phyloP scores from a whole-genome alignment of 2,329 filamentous ascomycete species.

The Penicillium brevicompactum region DNA sequence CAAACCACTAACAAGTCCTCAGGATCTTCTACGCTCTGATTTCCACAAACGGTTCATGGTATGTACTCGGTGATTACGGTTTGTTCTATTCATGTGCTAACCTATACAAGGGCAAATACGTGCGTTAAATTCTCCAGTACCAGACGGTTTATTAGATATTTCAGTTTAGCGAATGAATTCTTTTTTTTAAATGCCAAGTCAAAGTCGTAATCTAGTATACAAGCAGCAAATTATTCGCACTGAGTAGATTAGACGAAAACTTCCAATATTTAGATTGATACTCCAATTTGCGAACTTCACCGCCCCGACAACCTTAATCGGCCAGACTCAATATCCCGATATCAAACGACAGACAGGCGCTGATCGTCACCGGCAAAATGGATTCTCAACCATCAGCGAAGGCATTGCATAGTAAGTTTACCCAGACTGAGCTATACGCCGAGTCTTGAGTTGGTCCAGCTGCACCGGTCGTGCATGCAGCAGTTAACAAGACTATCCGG shows the following conservation, averaged over 20 bases:
- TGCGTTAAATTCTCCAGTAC: neutral
- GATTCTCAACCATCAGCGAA: slow-evolving; percentile 35
- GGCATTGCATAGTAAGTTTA: slow-evolving; percentile 30
- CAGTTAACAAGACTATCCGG: neutral
- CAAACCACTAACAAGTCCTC: slow-evolving; percentile 17
- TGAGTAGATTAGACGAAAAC: neutral
- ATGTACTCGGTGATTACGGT: slow-evolving; percentile 16
- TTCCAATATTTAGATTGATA: too few species aligned
- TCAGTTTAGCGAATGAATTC: slow-evolving; percentile 4
- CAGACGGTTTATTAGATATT: neutral
- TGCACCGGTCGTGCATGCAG: neutral
- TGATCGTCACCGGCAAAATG: slow-evolving; percentile 24
- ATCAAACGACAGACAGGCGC: neutral
- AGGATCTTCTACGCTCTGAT: slow-evolving; percentile 88
- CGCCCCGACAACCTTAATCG: neutral
- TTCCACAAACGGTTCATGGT: slow-evolving; percentile 98
- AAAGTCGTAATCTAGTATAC: too few species aligned
- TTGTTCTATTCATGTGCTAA: neutral
- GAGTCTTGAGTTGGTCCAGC: neutral
- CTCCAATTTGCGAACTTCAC: neutral
- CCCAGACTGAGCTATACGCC: neutral
- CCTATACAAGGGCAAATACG: slow-evolving; percentile 5
- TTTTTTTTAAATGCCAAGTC: neutral
- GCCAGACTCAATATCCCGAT: neutral
- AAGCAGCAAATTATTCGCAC: too few species aligned